Conservation (phyloP, 306 rosid species). For the Corylus heterophylla region DNA sequence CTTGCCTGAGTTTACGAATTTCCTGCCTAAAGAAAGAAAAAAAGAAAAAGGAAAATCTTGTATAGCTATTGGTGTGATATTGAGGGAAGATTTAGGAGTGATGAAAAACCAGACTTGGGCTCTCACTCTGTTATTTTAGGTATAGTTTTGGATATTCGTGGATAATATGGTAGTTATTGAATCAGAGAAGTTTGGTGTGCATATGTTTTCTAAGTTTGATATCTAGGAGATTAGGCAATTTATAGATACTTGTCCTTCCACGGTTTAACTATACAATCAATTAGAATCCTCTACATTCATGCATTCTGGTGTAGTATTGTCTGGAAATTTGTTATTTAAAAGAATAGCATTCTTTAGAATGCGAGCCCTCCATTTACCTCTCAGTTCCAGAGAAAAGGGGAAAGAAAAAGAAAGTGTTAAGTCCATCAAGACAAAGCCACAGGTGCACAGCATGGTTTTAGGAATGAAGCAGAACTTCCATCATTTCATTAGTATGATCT, state of each 20-base stretch:
- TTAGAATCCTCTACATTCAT: neutral
- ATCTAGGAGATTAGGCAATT: neutral
- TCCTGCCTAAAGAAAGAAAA: neutral
- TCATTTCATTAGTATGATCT: neutral
- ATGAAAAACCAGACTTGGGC: neutral
- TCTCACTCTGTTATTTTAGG: neutral
- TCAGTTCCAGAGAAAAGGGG: neutral
- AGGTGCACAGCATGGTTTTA: neutral
- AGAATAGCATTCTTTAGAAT: neutral
- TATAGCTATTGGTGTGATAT: neutral
- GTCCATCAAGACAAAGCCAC: neutral
- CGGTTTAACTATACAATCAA: neutral
- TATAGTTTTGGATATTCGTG: neutral
- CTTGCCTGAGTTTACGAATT: neutral
- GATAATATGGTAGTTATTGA: neutral
- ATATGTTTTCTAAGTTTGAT: neutral
- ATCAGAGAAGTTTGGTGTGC: neutral
- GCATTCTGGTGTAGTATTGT: neutral
- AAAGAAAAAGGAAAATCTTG: neutral
- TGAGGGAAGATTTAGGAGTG: neutral
- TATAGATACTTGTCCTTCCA: neutral
- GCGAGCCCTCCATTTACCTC: neutral
- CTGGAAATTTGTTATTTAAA: neutral
- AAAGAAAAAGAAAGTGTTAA: neutral
- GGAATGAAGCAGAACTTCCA: neutral